These are phyloP conservation scores for Xylaria hypoxylon DNA, from an alignment of 2,329 filamentous ascomycete genomes.

Conservation along the genomic window DNA sequence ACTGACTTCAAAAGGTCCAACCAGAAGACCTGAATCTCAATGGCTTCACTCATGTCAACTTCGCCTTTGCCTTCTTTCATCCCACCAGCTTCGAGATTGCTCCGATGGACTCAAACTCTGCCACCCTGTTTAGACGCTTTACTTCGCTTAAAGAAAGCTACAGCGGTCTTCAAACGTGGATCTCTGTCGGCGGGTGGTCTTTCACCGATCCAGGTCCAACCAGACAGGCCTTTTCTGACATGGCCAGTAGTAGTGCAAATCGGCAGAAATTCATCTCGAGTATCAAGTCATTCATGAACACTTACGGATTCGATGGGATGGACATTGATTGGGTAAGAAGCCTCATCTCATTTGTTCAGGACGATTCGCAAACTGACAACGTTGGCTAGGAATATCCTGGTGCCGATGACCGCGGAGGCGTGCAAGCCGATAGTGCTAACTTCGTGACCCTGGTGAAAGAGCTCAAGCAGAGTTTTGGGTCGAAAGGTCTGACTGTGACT, in stretches of 20 bases:
- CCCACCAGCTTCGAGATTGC: constrained; percentile 43
- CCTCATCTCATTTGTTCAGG: too few relatives aligned
- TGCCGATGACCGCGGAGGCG: constrained; percentile 52
- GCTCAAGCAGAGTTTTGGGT: constrained; percentile 52
- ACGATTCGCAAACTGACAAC: too few relatives aligned
- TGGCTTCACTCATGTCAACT: constrained; percentile 48
- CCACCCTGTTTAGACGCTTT: constrained; percentile 43
- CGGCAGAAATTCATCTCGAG: too few relatives aligned
- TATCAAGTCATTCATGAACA: too few relatives aligned
- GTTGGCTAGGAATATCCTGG: constrained; percentile 61
- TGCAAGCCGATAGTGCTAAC: constrained; percentile 53
- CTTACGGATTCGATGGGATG: too few relatives aligned
- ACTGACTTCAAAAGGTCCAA: too few relatives aligned
- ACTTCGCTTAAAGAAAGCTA: constrained; percentile 50
- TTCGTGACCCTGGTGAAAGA: constrained; percentile 52
- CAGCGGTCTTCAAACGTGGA: constrained; percentile 13
- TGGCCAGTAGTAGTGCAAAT: too few relatives aligned
- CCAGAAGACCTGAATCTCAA: constrained; percentile 39
- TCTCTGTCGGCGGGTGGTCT: too few relatives aligned
- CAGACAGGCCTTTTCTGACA: not conserved
- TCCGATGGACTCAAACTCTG: constrained; percentile 43
- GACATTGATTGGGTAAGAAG: too few relatives aligned
- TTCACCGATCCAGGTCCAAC: constrained; percentile 27
- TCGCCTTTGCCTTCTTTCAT: constrained; percentile 57
- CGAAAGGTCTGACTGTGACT: too few relatives aligned